Base-by-base conservation (phyloP, 768 basidiomycete genomes). In the Mycena leptocephala region DNA sequence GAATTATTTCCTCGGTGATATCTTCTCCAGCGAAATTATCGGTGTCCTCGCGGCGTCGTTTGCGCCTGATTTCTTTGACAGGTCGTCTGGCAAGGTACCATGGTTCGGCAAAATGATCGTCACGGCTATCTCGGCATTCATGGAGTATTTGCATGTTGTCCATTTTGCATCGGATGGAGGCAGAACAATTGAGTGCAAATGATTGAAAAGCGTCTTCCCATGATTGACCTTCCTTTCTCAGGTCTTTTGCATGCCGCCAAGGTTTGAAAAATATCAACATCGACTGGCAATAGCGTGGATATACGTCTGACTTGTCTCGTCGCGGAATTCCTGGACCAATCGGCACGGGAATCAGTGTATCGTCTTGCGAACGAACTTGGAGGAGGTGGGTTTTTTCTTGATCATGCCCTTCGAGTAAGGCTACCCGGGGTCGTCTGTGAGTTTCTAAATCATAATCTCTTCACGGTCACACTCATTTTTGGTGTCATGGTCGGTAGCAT, bases 151-250 rank as follows among this genome's bases (percentile, higher is more conserved):
- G n/a, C n/a, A n/a, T n/a, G n/a, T n/a, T n/a, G n/a, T n/a, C n/a
- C n/a, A n/a, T n/a, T n/a, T n/a, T n/a, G n/a, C n/a, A n/a, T n/a
- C n/a, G n/a, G n/a, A n/a, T n/a, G n/a, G n/a, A n/a, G 3, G 62
- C 4, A 22, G 73, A 16, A 59, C 73, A 79, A 33, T 35, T 61
- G 6, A 37, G 18, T 14, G 37, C 1, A 58, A 81, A 84, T 0
- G 53, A 13, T 2, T 78, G 16, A 77, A 86, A 87, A 8, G 84
- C 85, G 11, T 82, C 79, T 41, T 33, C 22, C 87, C 86, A 88
- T 0, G 80, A 58, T 46, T 82, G 74, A 18, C 35, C 65, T 2
- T 3, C 0, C 13, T 3, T 6, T 24, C 77, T 55, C 13, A 88
- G 76, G 59, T 89, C 83, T 8, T 11, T 24, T 1, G 76, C 46